phyloP scores from a whole-genome alignment of 768 basidiomycete species.

The Gloeostereum incarnatum region DNA sequence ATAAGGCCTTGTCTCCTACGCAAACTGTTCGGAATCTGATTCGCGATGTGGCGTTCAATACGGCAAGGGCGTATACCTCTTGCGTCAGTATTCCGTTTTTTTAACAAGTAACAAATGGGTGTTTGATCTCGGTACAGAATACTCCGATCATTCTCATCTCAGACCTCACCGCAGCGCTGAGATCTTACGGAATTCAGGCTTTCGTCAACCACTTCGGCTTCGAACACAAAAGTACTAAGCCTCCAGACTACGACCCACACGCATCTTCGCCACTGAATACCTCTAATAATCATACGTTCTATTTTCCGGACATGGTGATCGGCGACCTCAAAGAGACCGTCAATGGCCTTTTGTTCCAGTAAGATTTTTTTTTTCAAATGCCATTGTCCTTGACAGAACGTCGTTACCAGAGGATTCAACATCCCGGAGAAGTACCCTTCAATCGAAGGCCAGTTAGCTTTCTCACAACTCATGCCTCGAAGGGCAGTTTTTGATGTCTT shows the following conservation, averaged over 20 bases:
- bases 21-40: background rate
- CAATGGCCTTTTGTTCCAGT: background rate
- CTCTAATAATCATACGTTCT: no score
- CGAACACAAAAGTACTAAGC: background rate
- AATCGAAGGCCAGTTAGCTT: background rate
- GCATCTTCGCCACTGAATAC: no score
- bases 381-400: background rate
- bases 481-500: background rate
- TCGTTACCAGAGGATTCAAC: background rate
- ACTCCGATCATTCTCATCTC: background rate
- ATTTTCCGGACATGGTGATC: no score
- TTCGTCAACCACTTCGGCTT: background rate
- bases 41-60: background rate
- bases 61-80: background rate
- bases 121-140: background rate
- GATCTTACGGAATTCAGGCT: background rate
- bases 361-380: background rate
- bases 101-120: background rate
- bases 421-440: background rate
- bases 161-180: background rate
- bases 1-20: background rate
- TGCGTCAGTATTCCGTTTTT: background rate
- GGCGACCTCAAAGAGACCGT: no score
- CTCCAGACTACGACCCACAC: background rate
- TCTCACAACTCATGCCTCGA: background rate